Evolutionary conservation across 2,329 filamentous ascomycete species (phyloP).

Genomic region (Bisporella sp.): DNA sequence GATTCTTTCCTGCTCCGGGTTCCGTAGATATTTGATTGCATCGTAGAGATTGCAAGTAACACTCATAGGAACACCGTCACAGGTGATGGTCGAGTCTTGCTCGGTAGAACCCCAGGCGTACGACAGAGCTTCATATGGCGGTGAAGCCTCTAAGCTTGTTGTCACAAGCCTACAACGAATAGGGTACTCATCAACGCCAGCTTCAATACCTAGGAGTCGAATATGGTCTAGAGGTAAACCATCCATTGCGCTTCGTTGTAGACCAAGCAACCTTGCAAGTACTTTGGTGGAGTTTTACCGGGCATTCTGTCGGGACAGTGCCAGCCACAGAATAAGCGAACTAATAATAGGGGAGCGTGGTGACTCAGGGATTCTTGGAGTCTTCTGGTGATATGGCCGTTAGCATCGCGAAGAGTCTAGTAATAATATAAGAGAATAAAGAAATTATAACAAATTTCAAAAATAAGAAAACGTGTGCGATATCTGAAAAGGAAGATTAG

Average conservation of each 20-base stretch:
- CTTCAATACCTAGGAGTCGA: not conserved
- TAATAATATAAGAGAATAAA: conserved; percentile 4
- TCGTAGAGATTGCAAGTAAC: conserved; percentile 4
- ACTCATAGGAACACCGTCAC: not conserved
- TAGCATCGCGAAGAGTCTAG: conserved; percentile 3
- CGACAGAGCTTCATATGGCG: conserved; percentile 1
- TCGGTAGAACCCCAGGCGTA: conserved; percentile 3
- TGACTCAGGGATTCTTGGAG: not conserved
- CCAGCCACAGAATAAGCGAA: too few relatives aligned
- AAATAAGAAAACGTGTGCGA: not conserved
- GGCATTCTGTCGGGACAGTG: too few relatives aligned
- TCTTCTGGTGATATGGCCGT: conserved; percentile 4
- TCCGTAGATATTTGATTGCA: conserved; percentile 2
- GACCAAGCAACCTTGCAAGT: too few relatives aligned
- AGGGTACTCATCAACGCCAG: not conserved
- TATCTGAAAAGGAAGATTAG: conserved; percentile 3
- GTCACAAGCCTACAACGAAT: not conserved
- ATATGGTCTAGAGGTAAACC: not conserved
- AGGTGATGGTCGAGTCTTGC: not conserved
- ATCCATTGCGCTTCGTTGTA: not conserved
- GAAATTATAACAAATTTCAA: conserved; percentile 4
- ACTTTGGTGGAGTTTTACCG: too few relatives aligned
- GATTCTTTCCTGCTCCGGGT: conserved; percentile 1
- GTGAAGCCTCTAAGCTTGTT: not conserved
- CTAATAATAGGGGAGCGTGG: too few relatives aligned